phyloP scores from a whole-genome alignment of 257 asterid genomes.

The Solanum corneliomulleri region DNA sequence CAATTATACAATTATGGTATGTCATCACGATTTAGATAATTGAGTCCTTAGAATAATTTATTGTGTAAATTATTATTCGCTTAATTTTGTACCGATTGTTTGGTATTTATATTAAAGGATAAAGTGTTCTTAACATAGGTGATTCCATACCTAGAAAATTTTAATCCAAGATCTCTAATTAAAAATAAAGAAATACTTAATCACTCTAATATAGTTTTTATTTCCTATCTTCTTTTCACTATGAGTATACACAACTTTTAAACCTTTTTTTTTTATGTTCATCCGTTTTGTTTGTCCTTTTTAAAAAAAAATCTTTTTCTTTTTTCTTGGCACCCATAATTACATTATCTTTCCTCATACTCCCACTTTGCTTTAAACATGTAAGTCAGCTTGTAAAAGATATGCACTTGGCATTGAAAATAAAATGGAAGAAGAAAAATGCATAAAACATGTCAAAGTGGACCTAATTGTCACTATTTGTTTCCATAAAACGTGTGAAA shows the following conservation, averaged over 20 bases:
- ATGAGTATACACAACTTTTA: background rate
- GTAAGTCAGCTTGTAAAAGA: background rate
- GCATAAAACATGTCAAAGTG: background rate
- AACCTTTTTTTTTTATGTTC: background rate
- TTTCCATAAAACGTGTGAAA: background rate
- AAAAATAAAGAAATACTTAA: no score
- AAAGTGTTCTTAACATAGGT: no score
- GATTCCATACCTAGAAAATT: no score
- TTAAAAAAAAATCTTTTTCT: background rate
- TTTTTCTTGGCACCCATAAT: background rate
- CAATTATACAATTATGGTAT: background rate
- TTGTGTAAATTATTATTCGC: background rate
- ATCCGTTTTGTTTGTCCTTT: background rate
- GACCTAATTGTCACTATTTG: background rate
- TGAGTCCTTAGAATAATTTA: background rate
- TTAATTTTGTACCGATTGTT: no score
- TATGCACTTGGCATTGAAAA: background rate
- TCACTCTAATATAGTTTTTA: no score
- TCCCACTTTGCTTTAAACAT: background rate
- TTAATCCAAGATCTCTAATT: no score
- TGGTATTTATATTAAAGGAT: no score
- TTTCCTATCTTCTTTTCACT: background rate
- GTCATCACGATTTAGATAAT: background rate
- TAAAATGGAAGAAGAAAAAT: background rate
- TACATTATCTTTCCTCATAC: background rate